Conservation (phyloP, 768 basidiomycete species). For the Boletus subcaerulescens region DNA sequence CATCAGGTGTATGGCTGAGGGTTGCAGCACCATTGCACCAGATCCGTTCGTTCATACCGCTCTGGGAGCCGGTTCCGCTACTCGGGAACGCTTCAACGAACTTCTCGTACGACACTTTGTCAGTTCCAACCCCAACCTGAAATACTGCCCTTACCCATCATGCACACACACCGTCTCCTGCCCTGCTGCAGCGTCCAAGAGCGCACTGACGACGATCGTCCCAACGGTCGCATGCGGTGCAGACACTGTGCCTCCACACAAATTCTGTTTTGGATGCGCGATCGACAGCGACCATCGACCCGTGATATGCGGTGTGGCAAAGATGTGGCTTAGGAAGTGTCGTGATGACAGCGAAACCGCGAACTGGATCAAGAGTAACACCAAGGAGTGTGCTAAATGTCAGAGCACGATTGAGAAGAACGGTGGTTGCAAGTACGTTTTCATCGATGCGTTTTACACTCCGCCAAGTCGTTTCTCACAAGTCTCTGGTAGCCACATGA, state of each 20-base stretch:
- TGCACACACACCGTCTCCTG: slow-evolving; percentile 96
- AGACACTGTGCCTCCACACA: slow-evolving; percentile 53
- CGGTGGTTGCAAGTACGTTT: slow-evolving; percentile 96
- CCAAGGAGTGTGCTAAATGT: slow-evolving; percentile 96
- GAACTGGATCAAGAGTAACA: slow-evolving; percentile 99
- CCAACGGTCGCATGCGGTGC: slow-evolving; percentile 88
- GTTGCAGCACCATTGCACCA: slow-evolving; percentile 61
- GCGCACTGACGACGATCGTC: slow-evolving; percentile 71
- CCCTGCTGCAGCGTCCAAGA: slow-evolving; percentile 71
- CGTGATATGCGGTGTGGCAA: slow-evolving; percentile 82
- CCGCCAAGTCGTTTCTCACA: slow-evolving; percentile 22
- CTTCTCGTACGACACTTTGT: slow-evolving; percentile 91
- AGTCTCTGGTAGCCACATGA: slow-evolving; percentile 82
- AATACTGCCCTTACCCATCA: slow-evolving; percentile 93
- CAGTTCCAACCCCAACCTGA: slow-evolving; percentile 72
- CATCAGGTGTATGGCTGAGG: slow-evolving; percentile 79
- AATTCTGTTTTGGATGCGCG: slow-evolving; percentile 93
- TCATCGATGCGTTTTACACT: slow-evolving; percentile 69
- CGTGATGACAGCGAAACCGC: slow-evolving; percentile 97
- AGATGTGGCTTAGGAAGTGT: slow-evolving; percentile 96
- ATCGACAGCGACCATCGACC: slow-evolving; percentile 90
- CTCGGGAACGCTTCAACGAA: slow-evolving; percentile 75
- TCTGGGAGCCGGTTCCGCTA: slow-evolving; percentile 53
- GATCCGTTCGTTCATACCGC: slow-evolving; percentile 59
- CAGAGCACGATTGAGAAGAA: slow-evolving; percentile 99